Conservation (phyloP, 306 rosid genomes). For the Ammopiptanthus mongolicus region DNA sequence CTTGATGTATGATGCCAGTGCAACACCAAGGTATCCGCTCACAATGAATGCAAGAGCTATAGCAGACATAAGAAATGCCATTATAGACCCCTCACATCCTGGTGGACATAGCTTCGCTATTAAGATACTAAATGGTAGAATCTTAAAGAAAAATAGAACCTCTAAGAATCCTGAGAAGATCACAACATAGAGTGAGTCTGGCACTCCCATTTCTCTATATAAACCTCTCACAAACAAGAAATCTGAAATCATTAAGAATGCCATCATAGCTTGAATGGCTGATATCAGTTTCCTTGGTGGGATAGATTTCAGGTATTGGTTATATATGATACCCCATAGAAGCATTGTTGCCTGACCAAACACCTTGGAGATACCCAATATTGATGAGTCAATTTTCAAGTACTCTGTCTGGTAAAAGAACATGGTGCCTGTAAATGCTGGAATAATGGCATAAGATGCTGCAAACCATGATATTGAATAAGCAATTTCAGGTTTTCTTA, state of each 20-base stretch:
- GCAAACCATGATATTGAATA: conserved; percentile 78
- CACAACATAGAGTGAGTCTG: conserved; percentile 64
- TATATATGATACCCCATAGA: conserved; percentile 65
- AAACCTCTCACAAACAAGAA: conserved; percentile 68
- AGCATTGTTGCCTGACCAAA: conserved; percentile 88
- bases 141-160: conserved; percentile 69
- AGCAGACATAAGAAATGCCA: conserved; percentile 88
- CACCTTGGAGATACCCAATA: conserved; percentile 80
- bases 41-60: conserved; percentile 67
- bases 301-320: conserved; percentile 52
- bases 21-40: conserved; percentile 88
- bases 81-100: conserved; percentile 90
- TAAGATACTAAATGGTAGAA: conserved; percentile 72
- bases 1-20: conserved; percentile 60
- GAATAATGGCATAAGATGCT: conserved; percentile 76
- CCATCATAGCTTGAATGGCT: conserved; percentile 62
- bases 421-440: conserved; percentile 84
- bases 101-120: conserved; percentile 72
- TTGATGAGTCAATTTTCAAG: conserved; percentile 63
- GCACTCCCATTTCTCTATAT: conserved; percentile 60
- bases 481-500: conserved; percentile 61
- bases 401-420: conserved; percentile 84
- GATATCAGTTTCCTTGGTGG: conserved; percentile 69
- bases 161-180: conserved; percentile 74
- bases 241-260: conserved; percentile 73